These are phyloP conservation scores for Phytophthora cryptogea DNA, from an alignment of 352 stramenopile genomes.

Conservation along the genomic window DNA sequence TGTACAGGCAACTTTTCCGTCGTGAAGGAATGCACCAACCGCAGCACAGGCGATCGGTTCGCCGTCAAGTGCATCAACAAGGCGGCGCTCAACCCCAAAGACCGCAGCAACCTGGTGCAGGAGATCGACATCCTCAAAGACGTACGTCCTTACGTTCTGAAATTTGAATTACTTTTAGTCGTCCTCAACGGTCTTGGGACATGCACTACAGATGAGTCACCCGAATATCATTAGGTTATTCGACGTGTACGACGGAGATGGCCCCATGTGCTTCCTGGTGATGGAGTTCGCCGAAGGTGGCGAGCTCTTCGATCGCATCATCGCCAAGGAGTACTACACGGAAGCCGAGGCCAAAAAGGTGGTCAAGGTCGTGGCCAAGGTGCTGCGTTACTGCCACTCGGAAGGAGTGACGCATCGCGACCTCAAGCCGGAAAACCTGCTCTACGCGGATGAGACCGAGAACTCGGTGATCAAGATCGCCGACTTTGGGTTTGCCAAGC, in stretches of 20 bases:
- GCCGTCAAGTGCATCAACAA: constrained; percentile 90
- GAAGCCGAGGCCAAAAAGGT: constrained; percentile 87
- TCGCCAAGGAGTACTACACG: constrained; percentile 92
- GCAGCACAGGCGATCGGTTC: constrained; percentile 54
- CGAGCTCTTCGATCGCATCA: constrained; percentile 94
- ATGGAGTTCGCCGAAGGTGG: constrained; percentile 90
- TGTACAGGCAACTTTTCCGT: constrained; percentile 80
- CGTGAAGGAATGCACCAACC: constrained; percentile 75
- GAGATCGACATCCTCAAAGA: constrained; percentile 88
- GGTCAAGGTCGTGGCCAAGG: constrained; percentile 86
- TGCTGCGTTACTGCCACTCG: constrained; percentile 87
- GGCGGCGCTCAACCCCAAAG: constrained; percentile 73
- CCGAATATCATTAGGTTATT: constrained; percentile 89
- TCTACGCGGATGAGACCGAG: constrained; percentile 86
- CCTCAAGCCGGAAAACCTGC: constrained; percentile 97
- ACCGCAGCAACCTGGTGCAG: constrained; percentile 76
- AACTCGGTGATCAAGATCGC: constrained; percentile 94
- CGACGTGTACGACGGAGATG: constrained; percentile 83
- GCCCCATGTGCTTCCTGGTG: constrained; percentile 83
- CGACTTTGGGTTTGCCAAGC: constrained; percentile 91
- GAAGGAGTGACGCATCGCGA: constrained; percentile 94
- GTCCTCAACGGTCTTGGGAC: background rate
- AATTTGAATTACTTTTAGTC: background rate
- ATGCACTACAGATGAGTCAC: constrained; percentile 58
- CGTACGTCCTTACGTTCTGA: constrained; percentile 8